These are phyloP conservation scores for Capniomyces stellatus DNA, from an alignment of 371 early-diverging fungal genomes.

Conservation along the genomic window DNA sequence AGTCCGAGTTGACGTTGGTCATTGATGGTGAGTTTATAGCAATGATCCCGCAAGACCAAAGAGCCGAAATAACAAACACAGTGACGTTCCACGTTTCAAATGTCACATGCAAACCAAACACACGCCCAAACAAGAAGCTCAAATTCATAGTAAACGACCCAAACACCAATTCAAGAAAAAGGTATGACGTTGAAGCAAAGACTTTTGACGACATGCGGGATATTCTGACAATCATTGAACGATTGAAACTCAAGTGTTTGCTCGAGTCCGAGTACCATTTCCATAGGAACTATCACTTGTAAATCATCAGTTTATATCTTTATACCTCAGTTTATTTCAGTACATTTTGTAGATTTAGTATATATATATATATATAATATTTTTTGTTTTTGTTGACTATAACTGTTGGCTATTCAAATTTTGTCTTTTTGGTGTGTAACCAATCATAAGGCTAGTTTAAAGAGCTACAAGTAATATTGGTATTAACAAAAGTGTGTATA, in stretches of 20 bases:
- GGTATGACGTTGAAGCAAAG: conserved; percentile 61
- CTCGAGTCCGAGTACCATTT: too few relatives aligned
- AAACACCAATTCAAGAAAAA: conserved; percentile 46
- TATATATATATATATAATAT: too few relatives aligned
- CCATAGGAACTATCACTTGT: too few relatives aligned
- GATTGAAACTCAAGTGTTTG: conserved; percentile 2
- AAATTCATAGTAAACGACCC: conserved; percentile 44
- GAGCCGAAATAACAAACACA: conserved; percentile 53
- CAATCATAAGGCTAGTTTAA: too few relatives aligned
- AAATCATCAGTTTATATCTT: too few relatives aligned
- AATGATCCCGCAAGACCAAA: conserved; percentile 68
- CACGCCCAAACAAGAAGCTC: conserved; percentile 52
- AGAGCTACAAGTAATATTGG: too few relatives aligned
- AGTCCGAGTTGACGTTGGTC: conserved; percentile 69
- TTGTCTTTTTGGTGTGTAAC: too few relatives aligned
- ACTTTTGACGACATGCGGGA: conserved; percentile 36
- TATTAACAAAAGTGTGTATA: too few relatives aligned
- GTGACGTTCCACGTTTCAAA: conserved; percentile 60
- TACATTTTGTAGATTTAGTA: too few relatives aligned
- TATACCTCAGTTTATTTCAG: too few relatives aligned
- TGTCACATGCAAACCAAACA: conserved; percentile 59
- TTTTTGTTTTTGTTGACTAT: too few relatives aligned
- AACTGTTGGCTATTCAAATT: too few relatives aligned
- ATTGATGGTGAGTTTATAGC: conserved; percentile 89
- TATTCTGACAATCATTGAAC: conserved; percentile 16